phyloP scores from a whole-genome alignment of 2,329 filamentous ascomycete species.

The Cladophialophora bantiana region DNA sequence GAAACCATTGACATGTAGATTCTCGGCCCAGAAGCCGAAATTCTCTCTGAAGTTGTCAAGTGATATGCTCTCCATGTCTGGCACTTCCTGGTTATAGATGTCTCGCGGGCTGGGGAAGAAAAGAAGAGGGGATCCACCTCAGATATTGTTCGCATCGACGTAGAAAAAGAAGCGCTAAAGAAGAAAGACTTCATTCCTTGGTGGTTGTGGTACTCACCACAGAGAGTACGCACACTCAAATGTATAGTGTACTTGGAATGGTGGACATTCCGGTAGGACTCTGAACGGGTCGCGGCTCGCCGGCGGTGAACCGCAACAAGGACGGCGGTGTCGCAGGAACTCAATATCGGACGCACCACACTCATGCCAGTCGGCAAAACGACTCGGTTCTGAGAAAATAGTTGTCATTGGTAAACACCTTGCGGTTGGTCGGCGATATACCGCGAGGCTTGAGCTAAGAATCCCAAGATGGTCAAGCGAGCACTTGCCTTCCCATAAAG shows the following conservation, averaged over 20 bases:
- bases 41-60: constrained; percentile 3
- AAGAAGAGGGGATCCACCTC: not conserved
- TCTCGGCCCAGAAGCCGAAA: not conserved
- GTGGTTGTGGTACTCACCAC: not conserved
- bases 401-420: not conserved
- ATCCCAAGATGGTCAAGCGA: not conserved
- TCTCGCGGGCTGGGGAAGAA: not conserved
- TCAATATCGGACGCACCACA: not conserved
- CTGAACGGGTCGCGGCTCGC: not conserved
- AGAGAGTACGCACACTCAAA: not conserved
- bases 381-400: not conserved
- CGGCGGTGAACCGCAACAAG: not conserved
- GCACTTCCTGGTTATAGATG: not conserved
- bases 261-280: not conserved
- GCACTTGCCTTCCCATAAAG: not conserved
- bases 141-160: not conserved
- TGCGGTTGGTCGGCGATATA: constrained; percentile 15
- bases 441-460: not conserved
- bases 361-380: not conserved
- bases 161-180: not conserved
- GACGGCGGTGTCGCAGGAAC: not conserved
- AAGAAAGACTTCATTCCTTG: not conserved
- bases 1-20: not conserved
- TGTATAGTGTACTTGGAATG: not conserved
- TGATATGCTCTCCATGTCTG: constrained; percentile 1